Base-by-base conservation (phyloP, 306 rosid genomes). In the Gleditsia sinensis region DNA sequence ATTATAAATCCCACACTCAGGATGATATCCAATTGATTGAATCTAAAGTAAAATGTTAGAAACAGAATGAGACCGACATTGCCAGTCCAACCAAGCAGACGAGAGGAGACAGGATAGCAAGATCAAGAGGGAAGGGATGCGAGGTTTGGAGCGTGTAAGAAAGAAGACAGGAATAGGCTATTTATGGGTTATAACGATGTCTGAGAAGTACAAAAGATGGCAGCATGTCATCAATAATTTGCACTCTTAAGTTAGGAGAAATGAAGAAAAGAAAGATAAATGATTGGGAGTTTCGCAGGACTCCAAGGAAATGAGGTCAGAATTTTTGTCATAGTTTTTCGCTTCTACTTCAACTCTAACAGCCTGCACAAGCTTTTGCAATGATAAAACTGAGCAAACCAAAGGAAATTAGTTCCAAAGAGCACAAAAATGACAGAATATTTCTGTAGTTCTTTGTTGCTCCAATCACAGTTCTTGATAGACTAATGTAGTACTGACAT, bases 171-270 rank as follows among this genome's bases (percentile, higher is more conserved):
- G 88, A 73, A 76, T 88, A 89, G 25, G 87, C 83, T 66, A 80
- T 25, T 42, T 56, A 79, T 16, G 86, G 72, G 71, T 84, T 81
- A 17, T 69, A 84, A 53, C 89, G 89, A 23, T 94, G 93, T 73
- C 93, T 87, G 23, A 89, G 30, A 73, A 83, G 80, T 39, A 93
- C 79, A 66, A 89, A 86, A 56, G 93, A 87, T 77, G 87, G 97
- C 80, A 90, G 69, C 45, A 93, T 85, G 72, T 84, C 80, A 86
- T 93, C 91, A 75, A 89, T 72, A 32, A 83, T 70, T 55, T 82
- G 84, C 7, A 74, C 74, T 78, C 82, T 86, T 56, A 60, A 5
- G 64, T 42, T 81, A 33, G 17, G 75, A 36, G 97, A 79, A 82
- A 82, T 63, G 77, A 81, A 19, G 91, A 88, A 57, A 86, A 84